Evolutionary conservation across 305 asterid genomes (phyloP), one percentile per base, ranked within the genome.

Genomic region (Solanum hybrid): DNA sequence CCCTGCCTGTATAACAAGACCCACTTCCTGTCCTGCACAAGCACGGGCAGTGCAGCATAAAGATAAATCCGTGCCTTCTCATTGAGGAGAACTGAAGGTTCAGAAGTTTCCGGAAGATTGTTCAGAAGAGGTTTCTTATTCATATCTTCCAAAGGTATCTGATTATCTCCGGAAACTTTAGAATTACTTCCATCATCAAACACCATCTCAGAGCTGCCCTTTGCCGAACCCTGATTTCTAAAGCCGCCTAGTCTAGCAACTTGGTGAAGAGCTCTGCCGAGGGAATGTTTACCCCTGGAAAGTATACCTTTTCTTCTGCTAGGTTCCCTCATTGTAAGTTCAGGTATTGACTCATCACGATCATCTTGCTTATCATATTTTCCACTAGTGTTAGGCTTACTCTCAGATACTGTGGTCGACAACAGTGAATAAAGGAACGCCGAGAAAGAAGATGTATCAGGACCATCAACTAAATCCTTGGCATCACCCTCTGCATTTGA

Each of bases 361-460:
- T 91, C 93, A 36, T 90, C 97, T 29, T 84, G 90, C 40, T 94
- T 86, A 87, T 46, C 90, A 71, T 71, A 82, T 29, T 92, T 91
- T 40, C 84, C 92, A 24, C 91, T 91, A 46, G 75, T 81, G 36
- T 91, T 87, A 35, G 95, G 86, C 87, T 91, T 88, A 85, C 88
- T 87, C 29, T 88, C 93, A 81, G 94, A 86, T 75, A 93, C 96
- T 8, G 99, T 92, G 89, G 95, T 91, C 88, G 96, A 96, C 89
- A 96, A 89, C 37, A 97, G 92, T 69, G 99, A 97, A 90, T 92
- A 94, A 1, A 96, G 91, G 90, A 96, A 97, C 10, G 99, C 99
- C 9, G 98, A 31, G 92, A 97, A 95, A 3, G 99, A 97, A 80
- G 99, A 95, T 27, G 99, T 97, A 93, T 97, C 99, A 6, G 99